Conservation (phyloP, 1,284 basidiomycete species). For the Papiliotrema fonsecae region DNA sequence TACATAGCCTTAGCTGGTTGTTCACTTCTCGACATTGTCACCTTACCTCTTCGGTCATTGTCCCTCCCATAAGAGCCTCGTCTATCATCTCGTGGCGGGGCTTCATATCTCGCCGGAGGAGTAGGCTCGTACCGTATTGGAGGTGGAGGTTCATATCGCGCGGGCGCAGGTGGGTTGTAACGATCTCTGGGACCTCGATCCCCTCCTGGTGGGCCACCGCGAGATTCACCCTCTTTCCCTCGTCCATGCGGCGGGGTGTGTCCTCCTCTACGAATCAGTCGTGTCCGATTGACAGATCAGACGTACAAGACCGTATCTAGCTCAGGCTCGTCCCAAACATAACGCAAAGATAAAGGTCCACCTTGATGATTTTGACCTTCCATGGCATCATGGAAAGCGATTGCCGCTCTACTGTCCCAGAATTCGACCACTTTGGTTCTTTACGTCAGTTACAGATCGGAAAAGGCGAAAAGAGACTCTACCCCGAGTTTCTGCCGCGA, state of each 20-base stretch:
- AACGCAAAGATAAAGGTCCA: conserved; percentile 79
- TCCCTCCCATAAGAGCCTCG: background rate
- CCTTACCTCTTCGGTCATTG: background rate
- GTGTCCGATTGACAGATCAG: background rate
- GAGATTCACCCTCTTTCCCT: background rate
- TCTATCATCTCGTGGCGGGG: background rate
- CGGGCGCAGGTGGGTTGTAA: background rate
- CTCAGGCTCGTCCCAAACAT: conserved; percentile 72
- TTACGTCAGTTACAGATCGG: conserved; percentile 50
- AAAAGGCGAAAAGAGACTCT: conserved; percentile 27
- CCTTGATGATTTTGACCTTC: conserved; percentile 73
- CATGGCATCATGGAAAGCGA: conserved; percentile 72
- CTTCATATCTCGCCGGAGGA: background rate
- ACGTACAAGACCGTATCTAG: conserved; percentile 41
- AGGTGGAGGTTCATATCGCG: background rate
- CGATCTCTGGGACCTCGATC: background rate
- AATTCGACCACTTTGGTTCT: conserved; percentile 69
- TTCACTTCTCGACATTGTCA: background rate
- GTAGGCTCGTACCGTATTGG: background rate
- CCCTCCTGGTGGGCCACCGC: background rate
- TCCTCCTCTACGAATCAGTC: conserved; percentile 3
- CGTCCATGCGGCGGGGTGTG: too few relatives aligned
- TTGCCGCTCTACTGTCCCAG: conserved; percentile 77
- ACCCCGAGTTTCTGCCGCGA: conserved; percentile 65
- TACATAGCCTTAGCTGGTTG: background rate